phyloP scores from a whole-genome alignment of 768 basidiomycete species.

The Coprinopsis strossmayeri region DNA sequence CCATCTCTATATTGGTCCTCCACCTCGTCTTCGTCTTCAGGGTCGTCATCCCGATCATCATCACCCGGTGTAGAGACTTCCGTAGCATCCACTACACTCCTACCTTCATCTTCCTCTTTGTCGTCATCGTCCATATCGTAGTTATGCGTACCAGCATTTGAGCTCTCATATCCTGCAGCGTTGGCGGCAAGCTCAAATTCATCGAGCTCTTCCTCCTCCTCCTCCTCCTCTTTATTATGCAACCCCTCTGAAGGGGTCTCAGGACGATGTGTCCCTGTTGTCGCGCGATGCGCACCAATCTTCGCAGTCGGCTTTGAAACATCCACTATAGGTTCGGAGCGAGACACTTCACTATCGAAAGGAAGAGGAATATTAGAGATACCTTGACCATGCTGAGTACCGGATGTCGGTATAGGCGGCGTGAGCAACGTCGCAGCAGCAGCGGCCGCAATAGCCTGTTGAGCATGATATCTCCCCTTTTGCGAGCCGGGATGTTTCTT shows the following conservation, averaged over 20 bases:
- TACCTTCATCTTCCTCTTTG: not conserved
- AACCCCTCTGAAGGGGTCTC: too few species aligned
- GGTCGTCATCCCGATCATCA: too few species aligned
- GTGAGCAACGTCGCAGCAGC: too few species aligned
- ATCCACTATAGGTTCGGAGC: too few species aligned
- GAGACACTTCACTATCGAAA: too few species aligned
- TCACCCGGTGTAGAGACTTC: too few species aligned
- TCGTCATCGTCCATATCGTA: not conserved
- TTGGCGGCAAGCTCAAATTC: not conserved
- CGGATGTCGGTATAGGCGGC: too few species aligned
- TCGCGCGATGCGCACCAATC: not conserved
- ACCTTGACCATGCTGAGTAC: too few species aligned
- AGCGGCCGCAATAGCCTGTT: not conserved
- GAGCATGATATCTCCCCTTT: not conserved
- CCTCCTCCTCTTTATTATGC: too few species aligned
- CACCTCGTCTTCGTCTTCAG: not conserved
- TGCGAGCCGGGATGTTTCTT: slow-evolving; percentile 4
- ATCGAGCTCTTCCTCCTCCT: not conserved
- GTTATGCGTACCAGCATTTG: not conserved
- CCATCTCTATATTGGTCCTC: slow-evolving; percentile 14
- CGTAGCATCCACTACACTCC: not conserved
- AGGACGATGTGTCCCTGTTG: not conserved
- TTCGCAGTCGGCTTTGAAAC: too few species aligned
- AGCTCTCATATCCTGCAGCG: not conserved
- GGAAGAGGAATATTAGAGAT: too few species aligned